phyloP scores from a whole-genome alignment of 164 flowering plant species.

The Stephania yunnanensis region DNA sequence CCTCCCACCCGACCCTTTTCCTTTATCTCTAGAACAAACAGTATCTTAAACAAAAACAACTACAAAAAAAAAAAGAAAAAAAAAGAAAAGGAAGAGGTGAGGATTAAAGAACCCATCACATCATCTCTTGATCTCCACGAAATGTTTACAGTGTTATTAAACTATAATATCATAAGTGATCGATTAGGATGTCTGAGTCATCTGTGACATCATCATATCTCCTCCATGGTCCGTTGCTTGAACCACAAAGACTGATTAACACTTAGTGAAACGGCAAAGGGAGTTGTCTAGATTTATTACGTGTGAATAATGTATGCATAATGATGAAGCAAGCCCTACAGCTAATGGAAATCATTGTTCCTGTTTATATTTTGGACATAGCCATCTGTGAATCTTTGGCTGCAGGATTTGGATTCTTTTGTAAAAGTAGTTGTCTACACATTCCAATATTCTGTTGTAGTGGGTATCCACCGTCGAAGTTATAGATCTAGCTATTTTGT shows the following conservation, averaged over 20 bases:
- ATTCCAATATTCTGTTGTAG: too few relatives aligned
- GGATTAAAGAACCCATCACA: background rate
- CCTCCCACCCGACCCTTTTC: conserved; percentile 2
- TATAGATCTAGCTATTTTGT: too few relatives aligned
- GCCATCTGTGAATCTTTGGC: too few relatives aligned
- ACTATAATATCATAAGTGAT: background rate
- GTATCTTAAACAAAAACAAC: too few relatives aligned
- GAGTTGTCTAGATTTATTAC: background rate
- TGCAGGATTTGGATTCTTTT: too few relatives aligned
- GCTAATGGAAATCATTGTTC: too few relatives aligned
- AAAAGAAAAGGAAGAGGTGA: background rate
- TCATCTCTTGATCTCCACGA: background rate
- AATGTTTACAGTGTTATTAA: background rate
- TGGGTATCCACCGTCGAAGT: too few relatives aligned
- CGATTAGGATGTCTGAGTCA: background rate
- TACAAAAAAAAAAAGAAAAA: background rate
- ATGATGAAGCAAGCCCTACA: background rate
- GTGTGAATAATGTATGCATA: background rate
- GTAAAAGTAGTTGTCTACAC: too few relatives aligned
- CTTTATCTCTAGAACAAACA: background rate
- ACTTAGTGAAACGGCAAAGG: background rate
- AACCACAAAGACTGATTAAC: background rate
- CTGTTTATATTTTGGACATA: too few relatives aligned
- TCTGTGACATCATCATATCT: background rate
- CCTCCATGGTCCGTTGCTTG: background rate